Conservation (phyloP, 306 rosid genomes). For the Quercus berberidifolia region DNA sequence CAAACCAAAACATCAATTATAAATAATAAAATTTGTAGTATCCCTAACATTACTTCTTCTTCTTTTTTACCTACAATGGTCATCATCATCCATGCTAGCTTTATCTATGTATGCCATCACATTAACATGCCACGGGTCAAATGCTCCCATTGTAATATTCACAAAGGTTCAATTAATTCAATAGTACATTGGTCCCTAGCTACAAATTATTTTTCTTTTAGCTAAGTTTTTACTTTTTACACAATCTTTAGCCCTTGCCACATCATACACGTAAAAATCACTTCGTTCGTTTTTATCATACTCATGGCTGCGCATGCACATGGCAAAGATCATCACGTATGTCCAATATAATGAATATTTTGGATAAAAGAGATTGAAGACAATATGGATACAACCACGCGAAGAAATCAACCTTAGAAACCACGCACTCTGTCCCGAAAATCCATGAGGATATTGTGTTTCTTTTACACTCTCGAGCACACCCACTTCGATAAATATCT, state of each 20-base stretch:
- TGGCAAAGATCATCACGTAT: not conserved
- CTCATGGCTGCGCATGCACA: conserved; percentile 12
- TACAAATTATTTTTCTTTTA: too few species aligned
- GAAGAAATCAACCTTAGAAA: conserved; percentile 43
- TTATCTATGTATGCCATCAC: conserved; percentile 3
- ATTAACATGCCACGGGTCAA: not conserved
- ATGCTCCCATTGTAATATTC: not conserved
- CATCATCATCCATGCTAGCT: conserved; percentile 24
- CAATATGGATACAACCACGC: conserved; percentile 19
- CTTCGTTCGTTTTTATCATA: not conserved
- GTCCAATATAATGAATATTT: not conserved
- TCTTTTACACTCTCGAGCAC: conserved; percentile 28
- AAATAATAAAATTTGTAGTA: too few species aligned
- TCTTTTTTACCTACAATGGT: not conserved
- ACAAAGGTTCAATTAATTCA: not conserved
- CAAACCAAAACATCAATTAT: too few species aligned
- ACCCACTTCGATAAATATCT: conserved; percentile 39
- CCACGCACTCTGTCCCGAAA: conserved; percentile 37
- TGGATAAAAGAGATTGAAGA: not conserved
- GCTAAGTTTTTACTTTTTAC: too few species aligned
- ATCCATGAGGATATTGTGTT: conserved; percentile 40
- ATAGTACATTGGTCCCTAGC: not conserved
- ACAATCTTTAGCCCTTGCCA: not conserved
- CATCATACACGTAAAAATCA: not conserved
- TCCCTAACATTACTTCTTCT: too few species aligned